These are phyloP conservation scores for Heimioporus sp. DNA, from an alignment of 768 basidiomycete species.

Conservation along the genomic window DNA sequence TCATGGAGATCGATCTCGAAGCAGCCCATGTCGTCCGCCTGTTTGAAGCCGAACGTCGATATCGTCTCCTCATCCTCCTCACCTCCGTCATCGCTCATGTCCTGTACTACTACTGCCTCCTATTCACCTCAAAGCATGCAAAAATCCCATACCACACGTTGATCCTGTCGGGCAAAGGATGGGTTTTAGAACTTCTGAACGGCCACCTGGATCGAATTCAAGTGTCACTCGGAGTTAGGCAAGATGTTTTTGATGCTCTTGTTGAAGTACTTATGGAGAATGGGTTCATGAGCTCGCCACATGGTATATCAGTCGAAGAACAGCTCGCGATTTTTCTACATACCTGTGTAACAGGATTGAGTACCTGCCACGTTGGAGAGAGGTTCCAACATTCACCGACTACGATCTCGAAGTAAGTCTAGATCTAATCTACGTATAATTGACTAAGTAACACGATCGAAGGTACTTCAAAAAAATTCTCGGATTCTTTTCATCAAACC, in stretches of 20 bases:
- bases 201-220: not conserved
- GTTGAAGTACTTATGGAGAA: not conserved
- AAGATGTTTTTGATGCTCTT: not conserved
- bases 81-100: no score
- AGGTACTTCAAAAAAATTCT: constrained; percentile 13
- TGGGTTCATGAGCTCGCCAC: not conserved
- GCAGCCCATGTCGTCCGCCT: no score
- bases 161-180: not conserved
- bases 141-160: no score
- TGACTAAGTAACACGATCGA: no score
- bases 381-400: not conserved
- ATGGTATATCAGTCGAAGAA: not conserved
- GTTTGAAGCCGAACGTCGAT: no score
- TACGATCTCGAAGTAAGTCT: not conserved
- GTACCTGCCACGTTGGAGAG: not conserved
- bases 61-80: no score
- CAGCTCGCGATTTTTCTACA: not conserved
- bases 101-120: no score
- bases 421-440: no score
- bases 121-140: no score
- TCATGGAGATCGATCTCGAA: no score
- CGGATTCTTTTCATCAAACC: not conserved
- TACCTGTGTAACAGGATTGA: not conserved
- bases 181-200: not conserved
- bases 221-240: not conserved